phyloP scores from a whole-genome alignment of 192 early-diverging fungal genomes.

The Polychytrium aggregatum region DNA sequence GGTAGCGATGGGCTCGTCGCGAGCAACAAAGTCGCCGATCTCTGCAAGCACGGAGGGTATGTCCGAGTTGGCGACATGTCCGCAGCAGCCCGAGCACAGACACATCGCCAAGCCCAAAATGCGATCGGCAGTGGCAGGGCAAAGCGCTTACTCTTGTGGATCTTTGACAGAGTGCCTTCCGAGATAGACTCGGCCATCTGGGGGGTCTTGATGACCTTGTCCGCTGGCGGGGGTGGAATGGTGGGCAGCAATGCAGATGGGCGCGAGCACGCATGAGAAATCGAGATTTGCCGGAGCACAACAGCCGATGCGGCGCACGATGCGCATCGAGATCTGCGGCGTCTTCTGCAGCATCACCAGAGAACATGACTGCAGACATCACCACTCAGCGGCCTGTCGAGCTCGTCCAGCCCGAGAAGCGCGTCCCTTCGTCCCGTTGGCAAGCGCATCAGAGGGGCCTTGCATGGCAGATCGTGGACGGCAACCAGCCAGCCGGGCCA shows the following conservation, averaged over 20 bases:
- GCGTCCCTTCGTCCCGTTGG: too few relatives aligned
- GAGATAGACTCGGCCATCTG: constrained; percentile 97
- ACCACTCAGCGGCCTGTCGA: too few relatives aligned
- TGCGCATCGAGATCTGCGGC: not conserved
- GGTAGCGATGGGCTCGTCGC: constrained; percentile 92
- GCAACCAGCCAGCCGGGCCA: too few relatives aligned
- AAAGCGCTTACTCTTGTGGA: constrained; percentile 91
- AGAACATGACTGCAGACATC: not conserved
- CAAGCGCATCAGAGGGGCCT: too few relatives aligned
- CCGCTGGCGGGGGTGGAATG: constrained; percentile 28
- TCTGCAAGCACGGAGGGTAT: constrained; percentile 37
- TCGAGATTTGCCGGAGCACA: too few relatives aligned
- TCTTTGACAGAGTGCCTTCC: constrained; percentile 91
- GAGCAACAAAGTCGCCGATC: constrained; percentile 86
- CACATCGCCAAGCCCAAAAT: not conserved
- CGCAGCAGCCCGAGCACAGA: not conserved
- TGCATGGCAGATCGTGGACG: too few relatives aligned
- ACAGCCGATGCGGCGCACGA: not conserved
- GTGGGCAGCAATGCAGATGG: not conserved
- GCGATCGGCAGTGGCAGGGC: too few relatives aligned
- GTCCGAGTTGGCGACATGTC: not conserved
- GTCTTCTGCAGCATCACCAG: not conserved
- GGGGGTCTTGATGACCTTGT: constrained; percentile 85
- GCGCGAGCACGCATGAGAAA: not conserved
- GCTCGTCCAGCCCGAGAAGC: too few relatives aligned